These are phyloP conservation scores for Hevea brasiliensis DNA, from an alignment of 345 rosid genomes.

Conservation along the genomic window DNA sequence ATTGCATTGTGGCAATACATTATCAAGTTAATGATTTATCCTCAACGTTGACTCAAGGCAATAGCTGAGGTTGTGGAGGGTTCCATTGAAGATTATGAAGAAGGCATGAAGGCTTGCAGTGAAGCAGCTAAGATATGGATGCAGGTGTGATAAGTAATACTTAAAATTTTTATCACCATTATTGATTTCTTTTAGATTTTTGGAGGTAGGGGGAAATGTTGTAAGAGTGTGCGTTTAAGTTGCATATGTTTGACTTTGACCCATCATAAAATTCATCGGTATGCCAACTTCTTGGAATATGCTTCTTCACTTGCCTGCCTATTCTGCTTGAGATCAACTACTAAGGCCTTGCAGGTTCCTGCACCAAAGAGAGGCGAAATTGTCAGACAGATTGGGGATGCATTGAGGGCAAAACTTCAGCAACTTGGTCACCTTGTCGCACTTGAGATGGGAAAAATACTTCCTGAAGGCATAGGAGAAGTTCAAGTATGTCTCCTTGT, in stretches of 20 bases:
- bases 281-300: neutral
- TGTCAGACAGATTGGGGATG: slow-evolving; percentile 94
- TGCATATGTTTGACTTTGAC: neutral
- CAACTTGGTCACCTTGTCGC: slow-evolving; percentile 86
- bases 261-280: neutral
- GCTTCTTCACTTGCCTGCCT: neutral
- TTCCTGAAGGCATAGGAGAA: slow-evolving; percentile 97
- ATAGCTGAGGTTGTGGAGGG: slow-evolving; percentile 83
- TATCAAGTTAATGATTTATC: neutral
- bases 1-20: neutral
- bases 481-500: slow-evolving; percentile 63
- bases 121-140: slow-evolving; percentile 88
- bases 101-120: slow-evolving; percentile 75
- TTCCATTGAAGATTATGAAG: slow-evolving; percentile 77
- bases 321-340: neutral
- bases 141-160: slow-evolving; percentile 45
- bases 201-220: neutral
- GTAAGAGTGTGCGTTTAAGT: neutral
- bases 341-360: slow-evolving; percentile 55
- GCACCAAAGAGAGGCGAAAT: slow-evolving; percentile 98
- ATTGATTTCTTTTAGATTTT: too few relatives aligned
- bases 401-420: slow-evolving; percentile 72
- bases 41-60: slow-evolving; percentile 12
- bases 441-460: slow-evolving; percentile 96
- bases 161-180: too few relatives aligned